A percentile compares a stretch with the other conserved stretches of the same genome.
Conservation (phyloP, 441 rosid genomes). For the Omphalea diandra region DNA sequence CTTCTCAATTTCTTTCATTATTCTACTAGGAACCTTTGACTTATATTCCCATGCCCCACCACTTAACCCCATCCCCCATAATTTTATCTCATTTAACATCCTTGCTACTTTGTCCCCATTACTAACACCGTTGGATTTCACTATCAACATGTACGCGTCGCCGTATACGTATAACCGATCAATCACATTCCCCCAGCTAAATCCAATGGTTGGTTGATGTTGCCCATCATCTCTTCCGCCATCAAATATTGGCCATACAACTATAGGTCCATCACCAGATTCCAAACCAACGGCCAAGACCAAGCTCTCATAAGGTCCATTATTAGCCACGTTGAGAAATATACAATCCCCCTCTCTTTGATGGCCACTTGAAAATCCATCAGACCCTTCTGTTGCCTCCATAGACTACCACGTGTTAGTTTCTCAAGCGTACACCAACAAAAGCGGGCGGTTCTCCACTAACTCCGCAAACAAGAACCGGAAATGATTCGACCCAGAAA, state of each 20-base stretch:
- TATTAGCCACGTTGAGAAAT: slow-evolving; percentile 44
- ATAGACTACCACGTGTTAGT: slow-evolving; percentile 47
- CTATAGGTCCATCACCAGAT: slow-evolving; percentile 18
- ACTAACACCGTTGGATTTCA: slow-evolving; percentile 31
- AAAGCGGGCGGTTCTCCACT: slow-evolving; percentile 47
- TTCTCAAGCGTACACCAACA: slow-evolving; percentile 45
- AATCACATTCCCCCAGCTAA: slow-evolving; percentile 27
- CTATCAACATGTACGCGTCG: slow-evolving; percentile 52
- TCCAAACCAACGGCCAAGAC: slow-evolving; percentile 37
- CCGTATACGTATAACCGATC: slow-evolving; percentile 50
- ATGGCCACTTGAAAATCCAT: background rate
- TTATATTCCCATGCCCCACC: slow-evolving; percentile 48
- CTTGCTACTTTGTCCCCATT: slow-evolving; percentile 23
- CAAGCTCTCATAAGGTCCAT: slow-evolving; percentile 46
- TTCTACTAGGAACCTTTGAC: slow-evolving; percentile 39
- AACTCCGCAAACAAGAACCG: slow-evolving; percentile 63
- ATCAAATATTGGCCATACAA: slow-evolving; percentile 44
- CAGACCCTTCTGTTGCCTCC: slow-evolving; percentile 30
- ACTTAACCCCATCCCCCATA: slow-evolving; percentile 44
- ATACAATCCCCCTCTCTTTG: slow-evolving; percentile 17
- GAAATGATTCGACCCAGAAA: slow-evolving; percentile 42
- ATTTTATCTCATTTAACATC: slow-evolving; percentile 38
- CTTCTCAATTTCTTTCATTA: slow-evolving; percentile 37
- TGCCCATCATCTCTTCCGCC: slow-evolving; percentile 16
- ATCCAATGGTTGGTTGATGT: slow-evolving; percentile 27